Base-by-base conservation (phyloP, 2,329 filamentous ascomycete genomes). In the Clarireedia sp. region DNA sequence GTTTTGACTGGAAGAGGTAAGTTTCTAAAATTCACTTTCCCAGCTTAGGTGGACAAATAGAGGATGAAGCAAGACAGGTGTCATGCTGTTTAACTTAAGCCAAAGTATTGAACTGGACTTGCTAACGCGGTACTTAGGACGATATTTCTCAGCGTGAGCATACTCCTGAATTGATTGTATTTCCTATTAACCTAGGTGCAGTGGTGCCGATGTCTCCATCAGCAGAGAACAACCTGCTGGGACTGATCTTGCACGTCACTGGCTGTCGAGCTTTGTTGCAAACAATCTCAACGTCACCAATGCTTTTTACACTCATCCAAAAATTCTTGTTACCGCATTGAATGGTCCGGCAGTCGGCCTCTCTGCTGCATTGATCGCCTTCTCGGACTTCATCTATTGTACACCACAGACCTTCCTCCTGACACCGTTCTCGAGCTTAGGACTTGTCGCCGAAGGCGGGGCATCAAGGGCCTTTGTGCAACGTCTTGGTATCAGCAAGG, bases 261-360 rank as follows among this genome's bases (percentile, higher is more conserved):
- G 83, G 74, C 80, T 95, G 37, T 77, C 79, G 51, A 75, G 69
- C 67, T 95, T 97, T 72, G 86, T 89, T 10, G 77, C 86, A 63
- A 86, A 87, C 77, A 97, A 97, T 77, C 81, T 96, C 55, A 88
- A 95, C 78, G 81, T 89, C 65, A 94, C 91, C 2, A 86, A 89
- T 65, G 86, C 90, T 64, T 96, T 97, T 75, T 91, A 94, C 76
- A 85, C 84, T 14, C 94, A 97, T 73, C 89, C 90, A 64, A 96
- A 97, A 75, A 87, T 97, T 72, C 87, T 97, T 23, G 81, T 97
- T 58, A 85, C 86, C 0, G 94, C 89, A 0, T 84, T 97, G 62
- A 97, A 97, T 73, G 94, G 92, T 3, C 94, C 94, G 5, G 90
- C 85, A 10, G 79, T 99, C 52, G 94, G 94, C 5, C 84, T 97